A percentile compares a stretch with the other conserved stretches of the same genome.
Conservation (phyloP, 169 alveolate genomes). For the Plasmodium knowlesi region DNA sequence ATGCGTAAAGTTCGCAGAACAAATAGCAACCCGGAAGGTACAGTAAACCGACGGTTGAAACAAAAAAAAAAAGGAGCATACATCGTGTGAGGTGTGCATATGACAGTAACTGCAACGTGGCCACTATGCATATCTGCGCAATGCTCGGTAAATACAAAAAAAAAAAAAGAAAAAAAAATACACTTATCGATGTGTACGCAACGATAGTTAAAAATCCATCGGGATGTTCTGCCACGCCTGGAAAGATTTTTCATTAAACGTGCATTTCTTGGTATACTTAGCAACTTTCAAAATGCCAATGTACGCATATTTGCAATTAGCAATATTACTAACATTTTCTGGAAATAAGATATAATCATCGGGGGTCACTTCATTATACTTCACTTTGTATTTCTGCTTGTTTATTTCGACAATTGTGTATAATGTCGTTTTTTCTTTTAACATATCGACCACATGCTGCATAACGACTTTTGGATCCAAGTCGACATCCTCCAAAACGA, state of each 20-base stretch:
- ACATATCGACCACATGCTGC: slow-evolving; percentile 15
- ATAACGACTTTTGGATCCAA: slow-evolving; percentile 42
- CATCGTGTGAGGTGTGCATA: too few species aligned
- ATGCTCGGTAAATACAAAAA: neutral
- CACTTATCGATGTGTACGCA: neutral
- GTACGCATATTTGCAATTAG: slow-evolving; percentile 65
- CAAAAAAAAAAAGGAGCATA: neutral
- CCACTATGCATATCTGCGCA: neutral
- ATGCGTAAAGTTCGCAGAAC: neutral
- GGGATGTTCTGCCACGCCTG: slow-evolving; percentile 57
- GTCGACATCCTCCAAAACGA: slow-evolving; percentile 54
- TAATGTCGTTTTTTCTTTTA: slow-evolving; percentile 60
- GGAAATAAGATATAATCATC: slow-evolving; percentile 67
- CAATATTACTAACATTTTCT: slow-evolving; percentile 36
- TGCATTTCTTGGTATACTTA: slow-evolving; percentile 16
- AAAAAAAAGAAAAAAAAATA: too few species aligned
- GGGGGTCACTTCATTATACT: slow-evolving; percentile 51
- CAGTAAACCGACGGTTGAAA: neutral
- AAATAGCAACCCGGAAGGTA: neutral
- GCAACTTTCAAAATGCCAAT: slow-evolving; percentile 69
- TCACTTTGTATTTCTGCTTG: slow-evolving; percentile 38
- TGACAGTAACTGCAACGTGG: too few species aligned
- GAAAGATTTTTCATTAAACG: slow-evolving; percentile 33
- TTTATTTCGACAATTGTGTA: slow-evolving; percentile 44
- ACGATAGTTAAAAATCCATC: slow-evolving; percentile 21